These are phyloP conservation scores for Austroboletus niveus DNA, from an alignment of 1,284 basidiomycete genomes.

Conservation along the genomic window DNA sequence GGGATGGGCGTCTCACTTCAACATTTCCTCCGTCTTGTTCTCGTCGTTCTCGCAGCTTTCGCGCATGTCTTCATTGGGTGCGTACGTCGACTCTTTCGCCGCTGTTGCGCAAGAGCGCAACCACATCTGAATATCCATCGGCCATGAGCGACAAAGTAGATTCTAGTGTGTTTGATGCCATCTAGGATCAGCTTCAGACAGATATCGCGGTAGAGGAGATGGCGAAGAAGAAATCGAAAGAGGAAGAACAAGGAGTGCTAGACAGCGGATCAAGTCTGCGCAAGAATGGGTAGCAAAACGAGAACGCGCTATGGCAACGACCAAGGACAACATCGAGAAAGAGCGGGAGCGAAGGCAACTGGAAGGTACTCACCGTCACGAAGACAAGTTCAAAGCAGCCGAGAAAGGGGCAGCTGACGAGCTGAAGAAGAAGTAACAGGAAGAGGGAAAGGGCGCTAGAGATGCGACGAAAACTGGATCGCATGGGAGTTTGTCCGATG, in stretches of 20 bases:
- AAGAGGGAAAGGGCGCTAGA: slow-evolving; percentile 36
- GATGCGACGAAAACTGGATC: slow-evolving; percentile 44
- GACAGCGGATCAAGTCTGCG: slow-evolving; percentile 15
- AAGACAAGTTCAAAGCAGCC: slow-evolving; percentile 25
- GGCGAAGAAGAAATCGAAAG: slow-evolving; percentile 18
- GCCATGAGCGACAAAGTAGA: too few species aligned
- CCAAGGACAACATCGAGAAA: slow-evolving; percentile 16
- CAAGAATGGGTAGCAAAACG: background rate
- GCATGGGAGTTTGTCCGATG: slow-evolving; percentile 50
- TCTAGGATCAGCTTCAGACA: slow-evolving; percentile 35
- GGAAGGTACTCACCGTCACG: slow-evolving; percentile 24
- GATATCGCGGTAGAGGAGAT: slow-evolving; percentile 35
- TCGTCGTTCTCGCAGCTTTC: too few species aligned
- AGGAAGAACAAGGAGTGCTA: slow-evolving; percentile 21
- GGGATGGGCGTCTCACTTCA: too few species aligned
- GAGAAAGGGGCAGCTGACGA: slow-evolving; percentile 36
- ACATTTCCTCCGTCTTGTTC: too few species aligned
- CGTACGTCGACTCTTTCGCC: too few species aligned
- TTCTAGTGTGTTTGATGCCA: too few species aligned
- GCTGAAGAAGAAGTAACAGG: slow-evolving; percentile 36
- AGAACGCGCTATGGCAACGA: slow-evolving; percentile 16
- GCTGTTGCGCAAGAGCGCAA: too few species aligned
- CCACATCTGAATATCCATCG: too few species aligned
- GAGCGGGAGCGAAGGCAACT: slow-evolving; percentile 20
- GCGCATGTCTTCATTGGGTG: too few species aligned